phyloP scores from a whole-genome alignment of 148 eudicot genomes.

The Silene conica region DNA sequence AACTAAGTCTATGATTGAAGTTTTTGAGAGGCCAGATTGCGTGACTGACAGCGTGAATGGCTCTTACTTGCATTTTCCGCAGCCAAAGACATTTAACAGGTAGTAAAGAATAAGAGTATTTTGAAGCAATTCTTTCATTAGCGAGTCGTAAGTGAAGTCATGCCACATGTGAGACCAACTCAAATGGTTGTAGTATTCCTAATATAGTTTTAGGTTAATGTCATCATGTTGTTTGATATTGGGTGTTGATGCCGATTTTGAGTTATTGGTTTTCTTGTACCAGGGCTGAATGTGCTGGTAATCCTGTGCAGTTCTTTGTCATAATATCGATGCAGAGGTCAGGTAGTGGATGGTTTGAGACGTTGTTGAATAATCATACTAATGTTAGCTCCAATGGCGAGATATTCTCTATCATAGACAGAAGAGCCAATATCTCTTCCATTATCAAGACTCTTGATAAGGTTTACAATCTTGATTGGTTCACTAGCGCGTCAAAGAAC shows the following conservation, averaged over 20 bases:
- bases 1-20: constrained; percentile 36
- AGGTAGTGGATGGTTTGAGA: constrained; percentile 98
- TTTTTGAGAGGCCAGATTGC: constrained; percentile 34
- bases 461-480: constrained; percentile 89
- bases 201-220: background rate
- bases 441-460: constrained; percentile 61
- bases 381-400: constrained; percentile 97
- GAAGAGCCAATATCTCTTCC: constrained; percentile 67
- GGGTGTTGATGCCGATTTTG: constrained; percentile 1
- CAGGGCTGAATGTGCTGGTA: constrained; percentile 80
- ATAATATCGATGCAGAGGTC: constrained; percentile 92
- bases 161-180: background rate
- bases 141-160: background rate
- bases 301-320: constrained; percentile 76
- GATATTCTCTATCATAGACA: constrained; percentile 53
- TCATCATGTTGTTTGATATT: background rate
- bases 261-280: constrained; percentile 5
- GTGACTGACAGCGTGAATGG: constrained; percentile 25
- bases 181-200: background rate
- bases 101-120: constrained; percentile 15
- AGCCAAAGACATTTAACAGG: constrained; percentile 75
- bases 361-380: constrained; percentile 75
- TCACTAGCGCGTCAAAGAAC: constrained; percentile 86
- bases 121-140: background rate
- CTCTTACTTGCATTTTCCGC: constrained; percentile 66